Conservation (phyloP, 2,329 filamentous ascomycete species). For the Akanthomyces lecanii region DNA sequence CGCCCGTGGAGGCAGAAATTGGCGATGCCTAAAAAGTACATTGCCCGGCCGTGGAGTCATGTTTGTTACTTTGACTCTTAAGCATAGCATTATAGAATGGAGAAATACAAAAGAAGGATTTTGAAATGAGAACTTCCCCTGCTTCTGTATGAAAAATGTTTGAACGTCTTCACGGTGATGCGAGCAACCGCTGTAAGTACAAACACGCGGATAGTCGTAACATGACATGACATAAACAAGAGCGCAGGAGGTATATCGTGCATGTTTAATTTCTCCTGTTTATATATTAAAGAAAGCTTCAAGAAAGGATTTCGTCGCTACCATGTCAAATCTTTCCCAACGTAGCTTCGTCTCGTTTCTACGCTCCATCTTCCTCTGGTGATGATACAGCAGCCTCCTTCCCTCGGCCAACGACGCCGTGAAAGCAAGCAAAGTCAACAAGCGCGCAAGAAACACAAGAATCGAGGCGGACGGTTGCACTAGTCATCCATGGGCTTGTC, state of each 20-base stretch:
- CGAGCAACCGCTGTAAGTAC: no score
- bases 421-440: neutral
- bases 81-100: slow-evolving; percentile 7
- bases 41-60: neutral
- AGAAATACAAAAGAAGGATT: neutral
- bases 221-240: neutral
- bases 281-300: neutral
- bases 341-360: slow-evolving; percentile 4
- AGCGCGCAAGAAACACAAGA: neutral
- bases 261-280: neutral
- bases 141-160: no score
- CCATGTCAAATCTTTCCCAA: slow-evolving; percentile 5
- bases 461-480: slow-evolving; percentile 6
- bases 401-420: neutral
- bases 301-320: neutral
- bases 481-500: slow-evolving; percentile 52
- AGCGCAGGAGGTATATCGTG: neutral
- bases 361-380: neutral
- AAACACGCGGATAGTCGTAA: neutral
- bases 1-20: slow-evolving; percentile 29
- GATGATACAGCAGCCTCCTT: slow-evolving; percentile 9
- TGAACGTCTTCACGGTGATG: no score
- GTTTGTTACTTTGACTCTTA: neutral
- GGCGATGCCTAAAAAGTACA: slow-evolving; percentile 17
- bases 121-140: no score